Evolutionary conservation across 2,329 filamentous ascomycete genomes (phyloP).

Genomic region (Penicillium sclerotigenum): DNA sequence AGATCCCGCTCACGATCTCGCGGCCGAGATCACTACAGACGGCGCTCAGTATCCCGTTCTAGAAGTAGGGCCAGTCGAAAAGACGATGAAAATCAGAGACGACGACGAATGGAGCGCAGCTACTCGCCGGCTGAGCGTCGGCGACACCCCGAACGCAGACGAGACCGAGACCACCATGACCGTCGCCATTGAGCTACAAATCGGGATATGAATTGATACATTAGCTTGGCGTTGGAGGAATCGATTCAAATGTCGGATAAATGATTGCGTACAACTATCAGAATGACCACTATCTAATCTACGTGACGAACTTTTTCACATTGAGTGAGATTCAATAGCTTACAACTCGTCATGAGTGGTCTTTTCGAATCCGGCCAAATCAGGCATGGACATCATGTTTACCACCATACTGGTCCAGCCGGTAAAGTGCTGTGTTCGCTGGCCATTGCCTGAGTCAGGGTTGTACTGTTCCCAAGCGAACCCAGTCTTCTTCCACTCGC

Average conservation of each 20-base stretch:
- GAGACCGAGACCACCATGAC: conserved; percentile 27
- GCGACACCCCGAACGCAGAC: conserved; percentile 26
- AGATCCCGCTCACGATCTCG: conserved; percentile 31
- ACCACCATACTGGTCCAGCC: conserved; percentile 98
- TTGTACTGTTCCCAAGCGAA: conserved; percentile 99
- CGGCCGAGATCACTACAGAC: conserved; percentile 26
- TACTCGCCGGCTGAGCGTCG: conserved; percentile 24
- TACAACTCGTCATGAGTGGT: conserved; percentile 51
- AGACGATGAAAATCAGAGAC: conserved; percentile 24
- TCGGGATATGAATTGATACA: not conserved
- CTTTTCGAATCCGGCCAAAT: conserved; percentile 46
- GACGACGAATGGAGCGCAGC: conserved; percentile 24
- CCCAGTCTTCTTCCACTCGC: conserved; percentile 83
- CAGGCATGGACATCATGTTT: conserved; percentile 94
- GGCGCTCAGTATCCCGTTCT: conserved; percentile 29
- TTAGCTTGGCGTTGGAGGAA: conserved; percentile 10
- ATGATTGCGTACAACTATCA: conserved; percentile 1
- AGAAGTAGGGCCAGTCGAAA: conserved; percentile 29
- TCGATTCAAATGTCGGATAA: conserved; percentile 2
- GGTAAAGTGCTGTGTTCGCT: conserved; percentile 95
- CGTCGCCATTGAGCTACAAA: conserved; percentile 24
- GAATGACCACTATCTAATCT: conserved; percentile 13
- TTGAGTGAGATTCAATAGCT: conserved; percentile 7
- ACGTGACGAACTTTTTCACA: conserved; percentile 15
- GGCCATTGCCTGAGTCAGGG: conserved; percentile 86